Evolutionary conservation across 306 rosid species (phyloP).

Genomic region (Vicia sativa): DNA sequence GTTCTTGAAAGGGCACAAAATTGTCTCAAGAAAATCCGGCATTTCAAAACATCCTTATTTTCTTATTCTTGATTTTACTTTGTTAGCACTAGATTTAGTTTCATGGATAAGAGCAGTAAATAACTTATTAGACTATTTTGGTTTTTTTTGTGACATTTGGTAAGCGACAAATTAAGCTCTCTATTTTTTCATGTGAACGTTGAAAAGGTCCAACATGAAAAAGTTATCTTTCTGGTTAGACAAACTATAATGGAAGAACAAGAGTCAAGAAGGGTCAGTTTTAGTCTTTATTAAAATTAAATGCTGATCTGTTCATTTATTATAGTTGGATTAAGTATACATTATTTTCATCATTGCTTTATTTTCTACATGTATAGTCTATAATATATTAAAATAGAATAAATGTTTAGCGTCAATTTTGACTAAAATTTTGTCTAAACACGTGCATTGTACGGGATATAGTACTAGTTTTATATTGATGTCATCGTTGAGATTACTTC

Average conservation of each 20-base stretch:
- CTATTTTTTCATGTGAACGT: conserved; percentile 21
- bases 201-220: neutral
- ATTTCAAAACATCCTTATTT: conserved; percentile 42
- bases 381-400: too few species aligned
- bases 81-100: neutral
- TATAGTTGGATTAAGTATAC: neutral
- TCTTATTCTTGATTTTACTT: conserved; percentile 31
- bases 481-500: too few species aligned
- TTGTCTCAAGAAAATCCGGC: conserved; percentile 53
- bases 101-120: neutral
- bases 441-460: too few species aligned
- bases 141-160: neutral
- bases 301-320: neutral
- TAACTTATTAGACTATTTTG: neutral
- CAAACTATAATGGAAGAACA: neutral
- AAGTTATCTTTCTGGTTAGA: conserved; percentile 10
- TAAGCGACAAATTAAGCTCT: neutral
- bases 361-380: too few species aligned
- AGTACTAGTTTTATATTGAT: too few species aligned
- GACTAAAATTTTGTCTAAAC: too few species aligned
- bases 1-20: conserved; percentile 56
- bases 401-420: too few species aligned
- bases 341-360: too few species aligned
- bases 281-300: conserved; percentile 7
- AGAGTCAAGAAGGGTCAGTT: neutral